Evolutionary conservation across 2,329 filamentous ascomycete genomes (phyloP).

Genomic region (Mariannaea elegans): DNA sequence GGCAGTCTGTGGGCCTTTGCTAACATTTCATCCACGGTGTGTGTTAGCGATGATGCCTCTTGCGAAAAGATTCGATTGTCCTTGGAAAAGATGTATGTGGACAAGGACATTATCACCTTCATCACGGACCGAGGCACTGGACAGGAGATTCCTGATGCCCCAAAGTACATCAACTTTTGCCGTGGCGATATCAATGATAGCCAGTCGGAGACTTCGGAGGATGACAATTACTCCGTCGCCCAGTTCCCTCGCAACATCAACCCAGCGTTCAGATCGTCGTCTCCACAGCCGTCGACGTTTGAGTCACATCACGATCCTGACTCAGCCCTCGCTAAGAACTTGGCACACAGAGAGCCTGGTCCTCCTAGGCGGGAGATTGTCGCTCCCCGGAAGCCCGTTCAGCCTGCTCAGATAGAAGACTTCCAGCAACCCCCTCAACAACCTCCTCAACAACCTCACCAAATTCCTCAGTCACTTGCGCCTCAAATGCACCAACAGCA

Average conservation of each 20-base stretch:
- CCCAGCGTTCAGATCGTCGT: constrained; percentile 93
- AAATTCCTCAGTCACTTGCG: neutral
- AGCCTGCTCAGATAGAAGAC: constrained; percentile 21
- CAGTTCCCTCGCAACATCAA: constrained; percentile 97
- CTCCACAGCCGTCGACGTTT: constrained; percentile 91
- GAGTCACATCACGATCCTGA: constrained; percentile 92
- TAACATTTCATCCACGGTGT: constrained; percentile 96
- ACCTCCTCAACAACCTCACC: constrained; percentile 15
- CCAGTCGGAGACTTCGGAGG: constrained; percentile 83
- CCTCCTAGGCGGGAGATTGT: constrained; percentile 59
- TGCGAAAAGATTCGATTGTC: constrained; percentile 96
- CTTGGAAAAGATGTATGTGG: constrained; percentile 94
- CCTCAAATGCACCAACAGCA: constrained; percentile 21
- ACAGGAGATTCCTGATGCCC: constrained; percentile 95
- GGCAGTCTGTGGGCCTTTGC: constrained; percentile 98
- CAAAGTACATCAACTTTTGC: constrained; percentile 99
- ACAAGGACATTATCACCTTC: constrained; percentile 90
- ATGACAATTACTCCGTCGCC: constrained; percentile 91
- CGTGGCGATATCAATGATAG: constrained; percentile 85
- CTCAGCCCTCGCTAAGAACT: constrained; percentile 73
- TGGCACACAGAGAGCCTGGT: constrained; percentile 65
- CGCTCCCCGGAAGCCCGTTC: constrained; percentile 59
- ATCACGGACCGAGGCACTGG: constrained; percentile 91
- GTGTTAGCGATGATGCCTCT: constrained; percentile 94
- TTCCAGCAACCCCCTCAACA: constrained; percentile 31